Evolutionary conservation across 148 eudicot species (phyloP).

Genomic region (Agrostemma githago): DNA sequence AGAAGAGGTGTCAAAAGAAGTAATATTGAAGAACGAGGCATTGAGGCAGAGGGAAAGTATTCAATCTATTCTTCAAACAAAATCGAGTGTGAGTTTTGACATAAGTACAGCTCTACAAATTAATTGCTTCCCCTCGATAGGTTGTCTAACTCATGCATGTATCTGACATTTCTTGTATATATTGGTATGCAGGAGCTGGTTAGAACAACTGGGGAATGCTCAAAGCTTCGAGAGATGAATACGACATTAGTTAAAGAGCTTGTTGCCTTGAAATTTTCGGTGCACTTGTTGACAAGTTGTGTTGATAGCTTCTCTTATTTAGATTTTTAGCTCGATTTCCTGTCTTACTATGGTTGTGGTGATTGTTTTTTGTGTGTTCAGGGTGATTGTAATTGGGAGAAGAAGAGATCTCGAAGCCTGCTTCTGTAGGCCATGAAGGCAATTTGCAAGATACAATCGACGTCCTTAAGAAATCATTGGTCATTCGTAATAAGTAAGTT

Average conservation of each 20-base stretch:
- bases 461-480: constrained; percentile 65
- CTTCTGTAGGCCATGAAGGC: constrained; percentile 59
- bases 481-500: constrained; percentile 73
- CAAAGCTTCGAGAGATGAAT: constrained; percentile 54
- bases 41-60: constrained; percentile 42
- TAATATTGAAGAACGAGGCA: constrained; percentile 45
- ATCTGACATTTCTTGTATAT: background rate
- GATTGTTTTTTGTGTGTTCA: constrained; percentile 19
- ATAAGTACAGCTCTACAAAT: background rate
- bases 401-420: constrained; percentile 69
- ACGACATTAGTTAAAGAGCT: constrained; percentile 82
- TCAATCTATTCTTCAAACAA: constrained; percentile 46
- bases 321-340: background rate
- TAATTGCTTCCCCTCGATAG: background rate
- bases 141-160: background rate
- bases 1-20: constrained; percentile 51
- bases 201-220: constrained; percentile 46
- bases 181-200: constrained; percentile 54
- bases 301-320: background rate
- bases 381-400: constrained; percentile 78
- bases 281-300: constrained; percentile 14
- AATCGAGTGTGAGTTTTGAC: constrained; percentile 46
- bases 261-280: constrained; percentile 75
- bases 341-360: constrained; percentile 4
- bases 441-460: constrained; percentile 50